These are phyloP conservation scores for Penicillium subrubescens DNA, from an alignment of 495 filamentous ascomycete species.

Conservation along the genomic window DNA sequence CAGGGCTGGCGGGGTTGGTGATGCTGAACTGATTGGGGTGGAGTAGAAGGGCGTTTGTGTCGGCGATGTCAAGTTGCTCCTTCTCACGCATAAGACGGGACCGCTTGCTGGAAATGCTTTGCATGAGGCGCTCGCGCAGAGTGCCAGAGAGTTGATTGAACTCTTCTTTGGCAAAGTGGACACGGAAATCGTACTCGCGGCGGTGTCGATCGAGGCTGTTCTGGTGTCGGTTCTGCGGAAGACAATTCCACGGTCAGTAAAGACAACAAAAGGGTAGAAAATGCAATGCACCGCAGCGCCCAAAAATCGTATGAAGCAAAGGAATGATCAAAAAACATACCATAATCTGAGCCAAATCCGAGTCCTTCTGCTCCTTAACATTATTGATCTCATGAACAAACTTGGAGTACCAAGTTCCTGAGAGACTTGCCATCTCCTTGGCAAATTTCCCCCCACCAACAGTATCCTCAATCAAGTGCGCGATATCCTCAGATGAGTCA, in stretches of 20 bases:
- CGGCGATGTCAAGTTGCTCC: slow-evolving; percentile 83
- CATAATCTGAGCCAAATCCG: slow-evolving; percentile 70
- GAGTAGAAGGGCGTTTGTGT: slow-evolving; percentile 82
- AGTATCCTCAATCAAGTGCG: slow-evolving; percentile 61
- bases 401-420: slow-evolving; percentile 76
- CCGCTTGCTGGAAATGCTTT: slow-evolving; percentile 74
- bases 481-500: slow-evolving; percentile 67
- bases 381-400: slow-evolving; percentile 87
- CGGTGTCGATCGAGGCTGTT: slow-evolving; percentile 44
- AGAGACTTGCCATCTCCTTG: slow-evolving; percentile 62
- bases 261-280: slow-evolving; percentile 12
- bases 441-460: slow-evolving; percentile 56
- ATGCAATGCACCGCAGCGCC: slow-evolving; percentile 55
- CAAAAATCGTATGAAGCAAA: not conserved
- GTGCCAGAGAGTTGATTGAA: slow-evolving; percentile 74
- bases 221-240: slow-evolving; percentile 42
- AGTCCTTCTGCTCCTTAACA: slow-evolving; percentile 79
- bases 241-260: slow-evolving; percentile 10
- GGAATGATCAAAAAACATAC: slow-evolving; percentile 52
- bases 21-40: slow-evolving; percentile 93
- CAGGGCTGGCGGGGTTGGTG: slow-evolving; percentile 75
- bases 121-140: slow-evolving; percentile 80
- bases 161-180: slow-evolving; percentile 79
- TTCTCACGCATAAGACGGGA: slow-evolving; percentile 81
- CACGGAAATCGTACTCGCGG: slow-evolving; percentile 50